A percentile compares a stretch with the other conserved stretches of the same genome.
Evolutionary conservation across 192 early-diverging fungal genomes (phyloP).

Genomic region (Umbelopsis sp.): DNA sequence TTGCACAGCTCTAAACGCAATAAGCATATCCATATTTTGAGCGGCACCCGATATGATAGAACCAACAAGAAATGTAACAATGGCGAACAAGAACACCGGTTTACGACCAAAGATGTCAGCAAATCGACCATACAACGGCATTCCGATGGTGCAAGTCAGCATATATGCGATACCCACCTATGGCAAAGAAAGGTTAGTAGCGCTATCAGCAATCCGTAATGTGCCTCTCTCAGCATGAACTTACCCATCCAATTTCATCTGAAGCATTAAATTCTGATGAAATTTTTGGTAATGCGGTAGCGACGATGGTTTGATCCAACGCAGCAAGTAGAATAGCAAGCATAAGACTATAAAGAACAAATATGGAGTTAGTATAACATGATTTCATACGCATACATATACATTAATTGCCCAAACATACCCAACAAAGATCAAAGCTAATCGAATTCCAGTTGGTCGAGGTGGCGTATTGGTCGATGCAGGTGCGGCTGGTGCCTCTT

Average conservation of each 20-base stretch:
- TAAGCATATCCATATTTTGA: slow-evolving; percentile 56
- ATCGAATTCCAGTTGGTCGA: not conserved
- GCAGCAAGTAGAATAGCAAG: slow-evolving; percentile 71
- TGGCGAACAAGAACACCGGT: slow-evolving; percentile 58
- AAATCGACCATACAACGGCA: slow-evolving; percentile 76
- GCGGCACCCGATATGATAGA: slow-evolving; percentile 66
- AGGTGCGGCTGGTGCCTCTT: not conserved
- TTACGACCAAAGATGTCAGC: slow-evolving; percentile 82
- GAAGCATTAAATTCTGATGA: slow-evolving; percentile 67
- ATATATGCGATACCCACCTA: slow-evolving; percentile 74
- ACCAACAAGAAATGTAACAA: slow-evolving; percentile 68
- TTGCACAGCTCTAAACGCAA: slow-evolving; percentile 67
- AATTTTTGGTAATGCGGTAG: slow-evolving; percentile 73
- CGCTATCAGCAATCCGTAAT: too few relatives aligned
- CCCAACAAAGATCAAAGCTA: slow-evolving; percentile 22
- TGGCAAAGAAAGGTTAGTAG: too few relatives aligned
- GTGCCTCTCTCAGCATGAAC: too few relatives aligned
- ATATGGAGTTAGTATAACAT: not conserved
- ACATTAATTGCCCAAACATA: not conserved
- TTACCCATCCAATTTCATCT: slow-evolving; percentile 76
- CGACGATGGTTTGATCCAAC: slow-evolving; percentile 82
- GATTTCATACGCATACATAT: not conserved
- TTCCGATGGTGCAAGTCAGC: slow-evolving; percentile 65
- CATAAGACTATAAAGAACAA: slow-evolving; percentile 45
- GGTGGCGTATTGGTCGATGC: not conserved